phyloP scores from a whole-genome alignment of 2,329 filamentous ascomycete genomes.

The Geoglossum cookeanum region DNA sequence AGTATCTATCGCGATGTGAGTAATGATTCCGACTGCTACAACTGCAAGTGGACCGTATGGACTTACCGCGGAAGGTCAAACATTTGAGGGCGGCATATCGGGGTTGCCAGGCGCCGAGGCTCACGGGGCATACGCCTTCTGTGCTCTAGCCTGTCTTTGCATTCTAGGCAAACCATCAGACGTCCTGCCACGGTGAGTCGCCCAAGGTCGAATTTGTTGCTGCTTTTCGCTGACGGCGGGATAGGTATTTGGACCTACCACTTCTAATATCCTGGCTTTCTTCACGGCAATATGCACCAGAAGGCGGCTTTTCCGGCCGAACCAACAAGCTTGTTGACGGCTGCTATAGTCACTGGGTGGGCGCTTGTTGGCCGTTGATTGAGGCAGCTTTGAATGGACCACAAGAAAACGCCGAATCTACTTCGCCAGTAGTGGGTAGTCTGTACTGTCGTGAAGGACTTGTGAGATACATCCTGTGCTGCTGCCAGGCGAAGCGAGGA shows the following conservation, averaged over 20 bases:
- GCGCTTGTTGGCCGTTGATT: conserved; percentile 80
- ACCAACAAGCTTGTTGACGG: conserved; percentile 97
- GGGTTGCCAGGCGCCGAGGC: conserved; percentile 73
- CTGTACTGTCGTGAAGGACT: conserved; percentile 71
- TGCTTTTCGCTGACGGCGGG: background rate
- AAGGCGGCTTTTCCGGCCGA: conserved; percentile 81
- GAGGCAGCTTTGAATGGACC: conserved; percentile 53
- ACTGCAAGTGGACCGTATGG: background rate
- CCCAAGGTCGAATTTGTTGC: background rate
- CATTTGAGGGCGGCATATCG: conserved; percentile 85
- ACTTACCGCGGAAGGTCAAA: conserved; percentile 43
- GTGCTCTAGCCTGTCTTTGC: conserved; percentile 71
- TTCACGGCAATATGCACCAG: conserved; percentile 71
- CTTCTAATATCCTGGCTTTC: conserved; percentile 74
- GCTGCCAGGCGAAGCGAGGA: conserved; percentile 64
- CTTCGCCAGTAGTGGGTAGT: conserved; percentile 20
- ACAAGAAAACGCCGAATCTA: conserved; percentile 10
- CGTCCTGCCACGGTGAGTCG: conserved; percentile 34
- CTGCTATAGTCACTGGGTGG: conserved; percentile 97
- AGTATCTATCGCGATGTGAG: conserved; percentile 67
- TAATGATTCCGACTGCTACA: conserved; percentile 12
- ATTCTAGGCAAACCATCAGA: conserved; percentile 64
- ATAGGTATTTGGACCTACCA: conserved; percentile 56
- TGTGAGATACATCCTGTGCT: conserved; percentile 74
- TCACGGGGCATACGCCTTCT: conserved; percentile 93